Evolutionary conservation across 768 basidiomycete genomes (phyloP), one percentile per base, ranked within the genome.

Genomic region (Tephrocybe rancida): DNA sequence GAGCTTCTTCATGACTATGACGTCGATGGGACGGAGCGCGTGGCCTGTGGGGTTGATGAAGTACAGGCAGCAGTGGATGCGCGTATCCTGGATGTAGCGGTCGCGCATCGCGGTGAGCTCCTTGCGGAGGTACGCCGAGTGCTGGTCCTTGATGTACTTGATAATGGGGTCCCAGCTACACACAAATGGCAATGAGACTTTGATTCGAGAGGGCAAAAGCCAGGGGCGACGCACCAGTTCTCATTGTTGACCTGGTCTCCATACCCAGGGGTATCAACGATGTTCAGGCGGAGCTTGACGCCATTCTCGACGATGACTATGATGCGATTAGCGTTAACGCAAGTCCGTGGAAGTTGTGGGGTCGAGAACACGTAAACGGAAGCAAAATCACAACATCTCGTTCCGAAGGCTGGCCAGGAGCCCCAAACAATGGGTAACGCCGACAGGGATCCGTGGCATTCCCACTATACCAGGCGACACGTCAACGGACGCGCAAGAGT

Each of bases 11-110:
- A 99, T 94, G 60, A 99, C 97, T 65, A 95, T 95, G 42, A 98
- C 88, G 64, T 99, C 96, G 64, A 99, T 95, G 26, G 97, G 87
- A 56, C 95, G 92, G 52, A 99, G 84, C 3, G 90, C 87, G 73
- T 99, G 96, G 19, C 96, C 96, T n/a, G 95, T 97, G 19, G 96
- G 97, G 73, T 90, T 95, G 80, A 99, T 95, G 76, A 98, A 99
- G 84, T 93, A 98, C 49, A 99, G 71, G 70, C 89, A 92, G 79
- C 95, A 98, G 80, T 99, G 96, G 58, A 99, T 97, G 57, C 96
- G 90, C 14, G 97, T 98, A 76, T 99, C 96, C 67, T 91, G 90
- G 64, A 99, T 99, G 77, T 95, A 92, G 51, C 94, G 90, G 81
- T 98, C 96, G 58, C 97, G 90, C 90, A 94, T 94, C 2, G 97